Percentiles rank a stretch among this genome's conserved stretches.
Conservation (phyloP, 2,329 filamentous ascomycete species). For the Phialemonium atrogriseum region DNA sequence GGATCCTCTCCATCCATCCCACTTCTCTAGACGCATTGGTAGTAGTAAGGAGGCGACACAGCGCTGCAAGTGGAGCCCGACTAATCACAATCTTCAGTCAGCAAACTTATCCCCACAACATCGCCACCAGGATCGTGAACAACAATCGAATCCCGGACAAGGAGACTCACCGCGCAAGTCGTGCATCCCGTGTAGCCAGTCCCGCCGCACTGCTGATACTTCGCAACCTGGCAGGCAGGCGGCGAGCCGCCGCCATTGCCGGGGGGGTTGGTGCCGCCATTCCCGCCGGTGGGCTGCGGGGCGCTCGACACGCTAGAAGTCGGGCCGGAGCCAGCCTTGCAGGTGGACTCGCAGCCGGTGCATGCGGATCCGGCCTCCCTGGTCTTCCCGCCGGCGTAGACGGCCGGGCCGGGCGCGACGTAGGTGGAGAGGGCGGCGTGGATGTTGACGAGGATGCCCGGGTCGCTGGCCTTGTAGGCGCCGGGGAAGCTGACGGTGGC, state of each 20-base stretch:
- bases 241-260: slow-evolving; percentile 1
- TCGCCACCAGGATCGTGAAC: neutral
- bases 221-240: slow-evolving; percentile 11
- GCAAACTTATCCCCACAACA: neutral
- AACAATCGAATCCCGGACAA: neutral
- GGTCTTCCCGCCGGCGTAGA: slow-evolving; percentile 29
- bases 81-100: slow-evolving; percentile 7
- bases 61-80: slow-evolving; percentile 15
- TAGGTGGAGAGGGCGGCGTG: slow-evolving; percentile 31
- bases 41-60: slow-evolving; percentile 17
- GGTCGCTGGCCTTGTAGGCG: slow-evolving; percentile 34
- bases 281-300: slow-evolving; percentile 23
- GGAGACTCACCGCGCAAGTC: slow-evolving; percentile 12
- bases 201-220: slow-evolving; percentile 17
- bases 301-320: slow-evolving; percentile 6
- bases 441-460: slow-evolving; percentile 39
- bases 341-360: slow-evolving; percentile 31
- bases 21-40: slow-evolving; percentile 16
- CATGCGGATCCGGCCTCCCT: slow-evolving; percentile 31
- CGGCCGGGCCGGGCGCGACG: slow-evolving; percentile 32
- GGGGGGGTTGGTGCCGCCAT: neutral
- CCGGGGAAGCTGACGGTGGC: slow-evolving; percentile 30
- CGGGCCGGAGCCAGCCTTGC: slow-evolving; percentile 21
- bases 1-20: no score
- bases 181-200: slow-evolving; percentile 16